These are phyloP conservation scores for Podospora bellae-mahoneyi DNA, from an alignment of 495 filamentous ascomycete species.

Conservation along the genomic window DNA sequence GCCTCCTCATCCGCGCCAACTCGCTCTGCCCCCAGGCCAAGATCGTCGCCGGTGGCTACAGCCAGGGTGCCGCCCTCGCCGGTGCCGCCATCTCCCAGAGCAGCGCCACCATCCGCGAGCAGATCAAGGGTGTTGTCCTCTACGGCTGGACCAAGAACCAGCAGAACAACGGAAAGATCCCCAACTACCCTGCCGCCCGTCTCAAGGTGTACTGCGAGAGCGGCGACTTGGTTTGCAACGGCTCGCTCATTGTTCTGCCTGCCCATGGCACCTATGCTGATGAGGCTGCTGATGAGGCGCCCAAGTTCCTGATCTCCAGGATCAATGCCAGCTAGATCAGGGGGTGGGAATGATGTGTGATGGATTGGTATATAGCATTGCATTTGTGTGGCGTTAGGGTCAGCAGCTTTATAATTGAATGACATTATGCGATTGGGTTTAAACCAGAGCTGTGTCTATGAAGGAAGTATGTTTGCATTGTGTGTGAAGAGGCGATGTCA, in stretches of 20 bases:
- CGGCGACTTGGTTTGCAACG: conserved; percentile 53
- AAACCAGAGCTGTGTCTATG: too few relatives aligned
- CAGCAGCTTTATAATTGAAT: neutral
- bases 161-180: conserved; percentile 46
- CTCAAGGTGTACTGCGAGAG: conserved; percentile 50
- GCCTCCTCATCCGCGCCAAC: conserved; percentile 33
- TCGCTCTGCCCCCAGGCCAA: conserved; percentile 36
- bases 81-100: conserved; percentile 47
- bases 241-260: conserved; percentile 44
- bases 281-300: conserved; percentile 18
- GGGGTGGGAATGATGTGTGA: neutral
- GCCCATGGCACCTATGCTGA: conserved; percentile 18
- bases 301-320: conserved; percentile 21
- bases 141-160: conserved; percentile 58
- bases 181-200: conserved; percentile 44
- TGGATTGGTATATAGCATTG: neutral
- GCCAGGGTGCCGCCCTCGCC: conserved; percentile 56
- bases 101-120: conserved; percentile 38
- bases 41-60: conserved; percentile 40
- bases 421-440: neutral
- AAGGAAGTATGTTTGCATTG: too few relatives aligned
- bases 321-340: conserved; percentile 11
- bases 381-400: neutral
- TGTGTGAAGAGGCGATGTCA: too few relatives aligned
- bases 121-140: conserved; percentile 53